phyloP scores from a whole-genome alignment of 306 rosid genomes.

The Begonia peltatifolia region DNA sequence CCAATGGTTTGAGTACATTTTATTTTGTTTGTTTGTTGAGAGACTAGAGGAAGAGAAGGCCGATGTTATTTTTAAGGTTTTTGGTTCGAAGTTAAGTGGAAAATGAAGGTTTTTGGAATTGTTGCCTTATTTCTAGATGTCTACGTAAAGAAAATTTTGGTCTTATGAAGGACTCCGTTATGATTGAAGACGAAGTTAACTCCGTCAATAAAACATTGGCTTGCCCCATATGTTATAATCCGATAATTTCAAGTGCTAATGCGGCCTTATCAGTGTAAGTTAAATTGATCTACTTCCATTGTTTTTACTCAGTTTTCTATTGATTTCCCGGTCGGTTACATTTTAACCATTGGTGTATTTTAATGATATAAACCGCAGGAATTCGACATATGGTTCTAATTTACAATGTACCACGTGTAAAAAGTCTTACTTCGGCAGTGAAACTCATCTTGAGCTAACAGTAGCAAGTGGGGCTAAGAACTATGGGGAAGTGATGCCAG shows the following conservation, averaged over 20 bases:
- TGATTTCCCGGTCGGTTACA: neutral
- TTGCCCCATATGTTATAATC: constrained; percentile 65
- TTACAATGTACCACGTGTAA: constrained; percentile 66
- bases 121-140: no score
- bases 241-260: constrained; percentile 21
- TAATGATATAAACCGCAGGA: constrained; percentile 29
- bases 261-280: constrained; percentile 49
- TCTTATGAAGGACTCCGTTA: constrained; percentile 24
- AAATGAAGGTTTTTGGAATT: no score
- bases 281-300: neutral
- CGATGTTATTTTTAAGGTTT: neutral
- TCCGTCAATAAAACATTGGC: constrained; percentile 36
- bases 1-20: neutral
- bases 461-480: constrained; percentile 36
- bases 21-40: neutral
- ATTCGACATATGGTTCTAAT: constrained; percentile 33
- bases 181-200: constrained; percentile 27
- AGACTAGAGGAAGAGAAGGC: neutral
- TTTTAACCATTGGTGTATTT: constrained; percentile 6
- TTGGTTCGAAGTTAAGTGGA: neutral
- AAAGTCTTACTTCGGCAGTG: constrained; percentile 51
- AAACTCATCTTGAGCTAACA: constrained; percentile 58
- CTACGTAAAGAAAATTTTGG: neutral
- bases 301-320: neutral
- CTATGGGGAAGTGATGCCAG: constrained; percentile 58